These are phyloP conservation scores for Debaryomyces castellii DNA, from an alignment of 805 yeast genomes.

Conservation along the genomic window DNA sequence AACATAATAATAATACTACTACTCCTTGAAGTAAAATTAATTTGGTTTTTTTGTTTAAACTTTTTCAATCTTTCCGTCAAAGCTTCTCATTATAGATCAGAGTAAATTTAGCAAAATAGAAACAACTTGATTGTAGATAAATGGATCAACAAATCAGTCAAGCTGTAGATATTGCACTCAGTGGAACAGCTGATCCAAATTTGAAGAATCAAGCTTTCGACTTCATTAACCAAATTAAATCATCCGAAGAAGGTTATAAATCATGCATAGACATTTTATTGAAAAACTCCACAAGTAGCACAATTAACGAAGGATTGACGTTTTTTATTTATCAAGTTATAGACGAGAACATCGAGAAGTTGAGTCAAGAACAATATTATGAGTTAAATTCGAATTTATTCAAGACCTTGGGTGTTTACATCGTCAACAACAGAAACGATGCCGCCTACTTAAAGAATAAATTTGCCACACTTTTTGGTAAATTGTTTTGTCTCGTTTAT, in stretches of 20 bases:
- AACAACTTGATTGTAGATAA: slow-evolving; percentile 6
- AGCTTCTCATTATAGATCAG: slow-evolving; percentile 1
- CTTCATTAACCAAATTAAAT: slow-evolving; percentile 53
- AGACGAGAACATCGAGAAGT: slow-evolving; percentile 50
- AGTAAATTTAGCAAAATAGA: neutral
- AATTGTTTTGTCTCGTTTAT: slow-evolving; percentile 36
- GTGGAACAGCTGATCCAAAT: slow-evolving; percentile 60
- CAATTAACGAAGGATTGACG: slow-evolving; percentile 52
- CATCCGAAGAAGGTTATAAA: slow-evolving; percentile 55
- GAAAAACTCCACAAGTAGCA: slow-evolving; percentile 13
- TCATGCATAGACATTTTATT: slow-evolving; percentile 51
- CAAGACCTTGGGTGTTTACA: slow-evolving; percentile 34
- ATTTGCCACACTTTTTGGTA: slow-evolving; percentile 32
- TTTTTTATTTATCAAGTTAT: slow-evolving; percentile 72
- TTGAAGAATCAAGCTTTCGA: slow-evolving; percentile 58
- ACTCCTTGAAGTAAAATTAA: neutral
- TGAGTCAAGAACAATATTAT: slow-evolving; percentile 46
- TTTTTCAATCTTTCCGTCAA: neutral
- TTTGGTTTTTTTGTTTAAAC: neutral
- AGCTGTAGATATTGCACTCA: slow-evolving; percentile 82
- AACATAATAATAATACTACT: neutral
- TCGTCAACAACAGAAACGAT: slow-evolving; percentile 20
- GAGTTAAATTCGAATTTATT: slow-evolving; percentile 50
- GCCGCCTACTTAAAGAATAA: slow-evolving; percentile 36
- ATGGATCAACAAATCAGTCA: slow-evolving; percentile 71